A percentile compares a stretch with the other conserved stretches of the same genome.
Conservation (phyloP, 1,139 yeast species). For the Entelexis sorbosivorans region DNA sequence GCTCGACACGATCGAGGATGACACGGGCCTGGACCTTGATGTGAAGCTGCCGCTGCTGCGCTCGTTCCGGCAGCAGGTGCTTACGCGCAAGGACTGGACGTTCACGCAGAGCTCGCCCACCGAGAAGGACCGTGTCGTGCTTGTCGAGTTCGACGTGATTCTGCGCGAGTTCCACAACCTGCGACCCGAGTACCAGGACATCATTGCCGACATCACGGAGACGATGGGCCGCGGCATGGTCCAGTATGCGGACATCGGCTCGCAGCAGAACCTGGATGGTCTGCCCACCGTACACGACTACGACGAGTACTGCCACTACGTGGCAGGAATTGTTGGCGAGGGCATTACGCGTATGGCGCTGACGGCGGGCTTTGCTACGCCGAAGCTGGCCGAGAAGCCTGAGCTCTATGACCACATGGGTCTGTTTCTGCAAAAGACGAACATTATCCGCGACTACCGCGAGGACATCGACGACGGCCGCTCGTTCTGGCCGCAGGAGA, state of each 20-base stretch:
- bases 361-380: constrained; percentile 35
- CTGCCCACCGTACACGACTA: constrained; percentile 69
- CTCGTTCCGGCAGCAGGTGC: constrained; percentile 47
- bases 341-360: constrained; percentile 71
- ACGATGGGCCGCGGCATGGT: constrained; percentile 99
- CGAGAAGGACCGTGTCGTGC: constrained; percentile 71
- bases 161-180: constrained; percentile 61
- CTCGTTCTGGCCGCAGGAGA: constrained; percentile 91
- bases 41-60: constrained; percentile 67
- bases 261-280: constrained; percentile 50
- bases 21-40: constrained; percentile 68
- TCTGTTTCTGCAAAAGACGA: constrained; percentile 83
- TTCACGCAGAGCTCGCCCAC: constrained; percentile 59
- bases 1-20: constrained; percentile 93
- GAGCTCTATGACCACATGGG: constrained; percentile 81
- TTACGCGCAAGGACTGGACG: constrained; percentile 63
- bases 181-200: constrained; percentile 65
- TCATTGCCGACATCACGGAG: constrained; percentile 62
- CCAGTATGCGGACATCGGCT: constrained; percentile 67
- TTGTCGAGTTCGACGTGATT: constrained; percentile 62
- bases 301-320: constrained; percentile 88
- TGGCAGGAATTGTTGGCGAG: constrained; percentile 96
- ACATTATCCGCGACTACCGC: constrained; percentile 86
- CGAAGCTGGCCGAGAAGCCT: constrained; percentile 42
- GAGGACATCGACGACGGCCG: constrained; percentile 90